Base-by-base conservation (phyloP, 768 basidiomycete genomes). In the Suillus sp. region DNA sequence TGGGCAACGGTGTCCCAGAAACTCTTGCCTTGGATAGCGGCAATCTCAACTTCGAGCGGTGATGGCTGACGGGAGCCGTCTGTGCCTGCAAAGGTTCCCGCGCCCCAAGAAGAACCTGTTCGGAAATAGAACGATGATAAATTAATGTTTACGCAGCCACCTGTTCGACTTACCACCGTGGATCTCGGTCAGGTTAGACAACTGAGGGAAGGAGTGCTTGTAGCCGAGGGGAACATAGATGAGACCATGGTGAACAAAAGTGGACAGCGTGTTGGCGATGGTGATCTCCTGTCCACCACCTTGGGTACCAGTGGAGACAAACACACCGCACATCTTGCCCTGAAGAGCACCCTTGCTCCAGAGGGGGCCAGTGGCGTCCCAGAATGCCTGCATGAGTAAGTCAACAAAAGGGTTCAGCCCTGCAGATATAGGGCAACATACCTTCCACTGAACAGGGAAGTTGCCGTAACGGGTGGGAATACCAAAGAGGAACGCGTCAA, bases 61-160 rank as follows among this genome's bases (percentile, higher is more conserved):
- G 79, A 79, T 25, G 90, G 89, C 68, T 86, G 82, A 67, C 90
- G 87, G 18, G 83, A 78, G 32, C 87, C 88, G 64, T 83, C 81
- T 10, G 75, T 70, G 50, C 78, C 80, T 14, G 88, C 80, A 67
- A 84, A 79, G 37, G 89, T 89, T 53, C 89, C 91, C n/a, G 90
- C 87, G 66, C 93, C 93, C 85, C 88, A 95, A 1, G 93, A 84
- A 22, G 89, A 88, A 51, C 91, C 90, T 88, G 61, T 37, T 58
- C n/a, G 27, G 16, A 25, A 51, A 42, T 42, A 30, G 30, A 55
- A 20, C 37, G 43, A 27, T 25, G 14, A 22, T 57, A 16, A 47
- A 22, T 16, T 16, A 32, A 57, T 40, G 40, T 18, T 27, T 32
- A 3, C 4, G 56, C 14, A 16, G 11, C 56, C 13, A 32, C 4